Percentiles rank a stretch among this genome's conserved stretches.
phyloP scores from a whole-genome alignment of 169 alveolate species.

The Theileria annulata region DNA sequence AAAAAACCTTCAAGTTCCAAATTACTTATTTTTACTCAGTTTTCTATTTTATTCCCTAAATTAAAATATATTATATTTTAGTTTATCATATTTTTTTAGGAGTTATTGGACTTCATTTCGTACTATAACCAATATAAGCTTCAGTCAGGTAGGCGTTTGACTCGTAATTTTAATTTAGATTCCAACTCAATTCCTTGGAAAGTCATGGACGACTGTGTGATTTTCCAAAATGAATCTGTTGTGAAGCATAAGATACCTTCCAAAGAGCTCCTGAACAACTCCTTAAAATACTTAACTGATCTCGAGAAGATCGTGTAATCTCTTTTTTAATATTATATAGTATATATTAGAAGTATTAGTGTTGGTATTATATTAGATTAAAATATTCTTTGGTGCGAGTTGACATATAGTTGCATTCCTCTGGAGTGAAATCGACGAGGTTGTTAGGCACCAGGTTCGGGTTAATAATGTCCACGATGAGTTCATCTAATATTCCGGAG shows the following conservation, averaged over 20 bases:
- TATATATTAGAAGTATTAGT: neutral
- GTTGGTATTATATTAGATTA: constrained; percentile 3
- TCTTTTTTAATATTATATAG: neutral
- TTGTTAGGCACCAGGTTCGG: constrained; percentile 35
- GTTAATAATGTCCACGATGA: neutral
- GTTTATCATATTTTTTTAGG: constrained; percentile 7
- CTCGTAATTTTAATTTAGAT: constrained; percentile 7
- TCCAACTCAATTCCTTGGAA: constrained; percentile 41
- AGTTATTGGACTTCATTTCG: constrained; percentile 35
- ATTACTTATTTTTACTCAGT: neutral
- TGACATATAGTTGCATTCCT: constrained; percentile 37
- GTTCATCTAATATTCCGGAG: neutral
- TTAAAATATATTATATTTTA: too few relatives aligned
- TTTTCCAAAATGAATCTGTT: constrained; percentile 28
- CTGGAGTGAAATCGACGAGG: constrained; percentile 43
- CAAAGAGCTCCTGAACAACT: constrained; percentile 44
- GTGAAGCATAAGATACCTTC: constrained; percentile 36
- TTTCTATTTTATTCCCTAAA: too few relatives aligned
- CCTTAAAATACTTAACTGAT: constrained; percentile 36
- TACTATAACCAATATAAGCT: constrained; percentile 58
- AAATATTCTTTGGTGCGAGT: constrained; percentile 13
- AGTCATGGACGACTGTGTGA: constrained; percentile 29
- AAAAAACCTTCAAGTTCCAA: neutral
- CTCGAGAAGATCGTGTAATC: constrained; percentile 58
- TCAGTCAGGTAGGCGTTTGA: constrained; percentile 26